Evolutionary conservation across 2,329 filamentous ascomycete species (phyloP), one percentile per base, ranked within the genome.

Genomic region (Fusarium goolgardi): DNA sequence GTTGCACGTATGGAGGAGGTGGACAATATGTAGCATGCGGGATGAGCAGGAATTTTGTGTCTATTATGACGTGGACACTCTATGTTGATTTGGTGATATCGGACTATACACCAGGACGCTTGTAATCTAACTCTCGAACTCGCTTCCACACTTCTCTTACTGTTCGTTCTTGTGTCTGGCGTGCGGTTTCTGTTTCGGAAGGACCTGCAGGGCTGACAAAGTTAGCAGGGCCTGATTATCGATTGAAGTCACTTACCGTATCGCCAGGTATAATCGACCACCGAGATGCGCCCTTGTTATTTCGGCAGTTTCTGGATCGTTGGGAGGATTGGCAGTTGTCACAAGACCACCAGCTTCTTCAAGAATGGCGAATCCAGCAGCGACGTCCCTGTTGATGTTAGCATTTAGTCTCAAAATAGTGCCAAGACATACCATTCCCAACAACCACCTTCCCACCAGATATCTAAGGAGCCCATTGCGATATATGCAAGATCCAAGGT

Each of bases 391-490:
- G 5, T n/a, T 4, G 47, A 15, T 59, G 52, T 61, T 31, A 59
- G 55, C 25, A 39, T 45, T 2, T 2, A 11, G 10, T 7, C 6
- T 34, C 7, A 7, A 13, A 10, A 7, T 13, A 18, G 12, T 4
- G 23, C 4, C 4, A 3, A 8, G 21, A 76, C 83, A 68, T 71
- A 89, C 88, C 91, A 94, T 78, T 93, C 91, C 91, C 91, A 93
- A 73, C 90, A 93, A 0, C 91, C 91, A 5, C 90, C 91, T 75
- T 94, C 91, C 91, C 91, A 94, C 91, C 91, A 93, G 13, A 93
- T 92, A 77, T 94, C 91, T 69, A 93, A 89, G 0, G 88, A 83
- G 0, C 91, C 91, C 85, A 91, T 91, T 15, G 91, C 91, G 12
- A 88, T 87, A 75, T 93, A 94, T 0, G 90, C 91, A 49, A 94